Evolutionary conservation across 805 yeast genomes (phyloP).

Genomic region (Candida easanensis): DNA sequence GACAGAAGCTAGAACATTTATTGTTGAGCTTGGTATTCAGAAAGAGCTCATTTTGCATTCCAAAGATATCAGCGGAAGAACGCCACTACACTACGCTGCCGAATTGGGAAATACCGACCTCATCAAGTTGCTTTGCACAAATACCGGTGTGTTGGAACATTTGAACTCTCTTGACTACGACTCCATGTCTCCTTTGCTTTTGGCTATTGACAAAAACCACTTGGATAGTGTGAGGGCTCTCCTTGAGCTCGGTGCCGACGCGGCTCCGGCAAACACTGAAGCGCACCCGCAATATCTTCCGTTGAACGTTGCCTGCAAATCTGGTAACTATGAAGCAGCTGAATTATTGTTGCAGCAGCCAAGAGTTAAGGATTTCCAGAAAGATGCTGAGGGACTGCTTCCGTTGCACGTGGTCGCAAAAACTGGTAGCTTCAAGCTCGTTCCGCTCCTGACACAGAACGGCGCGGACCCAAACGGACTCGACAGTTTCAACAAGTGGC

Average conservation of each 20-base stretch:
- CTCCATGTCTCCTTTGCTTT: constrained; percentile 76
- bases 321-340: constrained; percentile 72
- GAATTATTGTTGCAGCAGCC: constrained; percentile 38
- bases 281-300: constrained; percentile 66
- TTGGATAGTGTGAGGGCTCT: constrained; percentile 51
- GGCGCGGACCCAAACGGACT: constrained; percentile 75
- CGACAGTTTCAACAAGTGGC: constrained; percentile 90
- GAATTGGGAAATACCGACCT: constrained; percentile 49
- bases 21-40: constrained; percentile 22
- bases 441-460: constrained; percentile 63
- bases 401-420: constrained; percentile 89
- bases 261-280: constrained; percentile 46
- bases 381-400: constrained; percentile 84
- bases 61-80: constrained; percentile 69
- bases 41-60: constrained; percentile 30
- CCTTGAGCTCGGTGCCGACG: constrained; percentile 44
- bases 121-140: constrained; percentile 35
- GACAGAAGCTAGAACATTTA: constrained; percentile 22
- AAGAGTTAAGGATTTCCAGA: constrained; percentile 37
- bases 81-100: constrained; percentile 86
- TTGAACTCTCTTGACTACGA: constrained; percentile 57
- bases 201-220: constrained; percentile 72
- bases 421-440: constrained; percentile 69
- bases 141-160: constrained; percentile 26
- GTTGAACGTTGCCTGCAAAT: constrained; percentile 83